Evolutionary conservation across 495 filamentous ascomycete genomes (phyloP).

Genomic region (Eremomyces bilateralis): DNA sequence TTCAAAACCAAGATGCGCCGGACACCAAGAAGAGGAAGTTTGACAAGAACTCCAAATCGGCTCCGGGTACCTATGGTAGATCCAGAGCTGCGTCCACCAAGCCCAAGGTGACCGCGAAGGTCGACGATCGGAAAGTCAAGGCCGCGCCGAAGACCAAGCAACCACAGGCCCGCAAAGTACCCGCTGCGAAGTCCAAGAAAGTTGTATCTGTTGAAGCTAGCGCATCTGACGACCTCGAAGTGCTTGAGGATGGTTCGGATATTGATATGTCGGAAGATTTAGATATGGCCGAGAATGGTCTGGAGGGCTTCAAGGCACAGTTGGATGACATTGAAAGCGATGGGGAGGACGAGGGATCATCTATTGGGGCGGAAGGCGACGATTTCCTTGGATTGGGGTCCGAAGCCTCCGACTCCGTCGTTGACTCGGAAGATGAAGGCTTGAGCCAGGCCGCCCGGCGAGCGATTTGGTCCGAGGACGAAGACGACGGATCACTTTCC

Average conservation of each 20-base stretch:
- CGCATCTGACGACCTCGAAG: constrained; percentile 3
- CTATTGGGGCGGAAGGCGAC: constrained; percentile 33
- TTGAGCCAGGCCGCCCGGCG: constrained; percentile 22
- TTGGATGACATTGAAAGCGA: constrained; percentile 22
- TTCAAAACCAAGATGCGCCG: constrained; percentile 15
- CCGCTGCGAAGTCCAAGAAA: not conserved
- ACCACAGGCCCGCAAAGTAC: not conserved
- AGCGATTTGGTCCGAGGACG: constrained; percentile 80
- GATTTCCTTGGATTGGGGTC: constrained; percentile 34
- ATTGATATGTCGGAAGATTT: constrained; percentile 28
- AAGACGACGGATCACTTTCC: constrained; percentile 79
- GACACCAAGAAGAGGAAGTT: constrained; percentile 44
- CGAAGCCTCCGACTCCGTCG: constrained; percentile 31
- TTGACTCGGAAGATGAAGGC: constrained; percentile 18
- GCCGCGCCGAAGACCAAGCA: not conserved
- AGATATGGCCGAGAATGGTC: constrained; percentile 20
- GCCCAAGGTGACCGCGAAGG: constrained; percentile 18
- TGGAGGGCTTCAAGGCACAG: constrained; percentile 18
- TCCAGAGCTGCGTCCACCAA: constrained; percentile 7
- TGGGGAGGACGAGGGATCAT: constrained; percentile 14
- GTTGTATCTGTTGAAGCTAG: constrained; percentile 18
- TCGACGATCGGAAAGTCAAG: not conserved
- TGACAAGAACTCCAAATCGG: constrained; percentile 9
- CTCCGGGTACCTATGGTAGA: not conserved
- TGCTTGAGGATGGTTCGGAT: constrained; percentile 13